Evolutionary conservation across 2,329 filamentous ascomycete species (phyloP).

Genomic region (Lasiodiplodia hormozganensis): DNA sequence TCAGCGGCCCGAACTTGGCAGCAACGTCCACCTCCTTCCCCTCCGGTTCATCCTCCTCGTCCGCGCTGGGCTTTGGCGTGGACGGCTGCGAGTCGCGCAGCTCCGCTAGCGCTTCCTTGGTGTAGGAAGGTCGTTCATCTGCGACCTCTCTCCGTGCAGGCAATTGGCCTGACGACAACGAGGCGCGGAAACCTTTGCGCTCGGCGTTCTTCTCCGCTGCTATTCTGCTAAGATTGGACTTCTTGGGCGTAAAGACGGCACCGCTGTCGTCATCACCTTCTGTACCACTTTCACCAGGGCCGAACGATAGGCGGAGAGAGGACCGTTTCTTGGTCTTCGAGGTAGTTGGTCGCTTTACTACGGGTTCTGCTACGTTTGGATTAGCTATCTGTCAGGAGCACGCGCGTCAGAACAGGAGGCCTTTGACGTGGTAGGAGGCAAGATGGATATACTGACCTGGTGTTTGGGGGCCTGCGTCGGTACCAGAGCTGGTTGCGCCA

Average conservation of each 20-base stretch:
- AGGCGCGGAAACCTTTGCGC: conserved; percentile 60
- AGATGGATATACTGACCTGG: conserved; percentile 50
- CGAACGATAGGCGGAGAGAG: conserved; percentile 79
- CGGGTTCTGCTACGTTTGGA: conserved; percentile 52
- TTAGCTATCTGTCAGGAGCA: conserved; percentile 48
- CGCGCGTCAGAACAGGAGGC: conserved; percentile 26
- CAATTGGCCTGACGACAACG: conserved; percentile 58
- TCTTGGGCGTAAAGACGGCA: conserved; percentile 67
- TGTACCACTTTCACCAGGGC: conserved; percentile 63
- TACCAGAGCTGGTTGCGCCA: conserved; percentile 40
- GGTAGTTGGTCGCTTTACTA: conserved; percentile 60
- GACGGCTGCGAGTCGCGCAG: conserved; percentile 85
- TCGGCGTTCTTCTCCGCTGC: conserved; percentile 72
- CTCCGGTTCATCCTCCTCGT: conserved; percentile 55
- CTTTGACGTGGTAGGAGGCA: background rate
- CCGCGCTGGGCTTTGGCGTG: conserved; percentile 65
- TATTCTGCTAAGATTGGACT: conserved; percentile 66
- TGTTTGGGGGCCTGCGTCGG: conserved; percentile 40
- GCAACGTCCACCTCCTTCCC: conserved; percentile 50
- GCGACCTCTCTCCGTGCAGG: conserved; percentile 47
- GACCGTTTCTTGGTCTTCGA: conserved; percentile 72
- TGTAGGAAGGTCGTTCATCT: conserved; percentile 80
- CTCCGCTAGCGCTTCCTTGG: conserved; percentile 83
- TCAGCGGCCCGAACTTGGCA: conserved; percentile 64
- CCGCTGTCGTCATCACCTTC: conserved; percentile 64